phyloP scores from a whole-genome alignment of 108 stramenopile species.

The Mediolabrus comicus region DNA sequence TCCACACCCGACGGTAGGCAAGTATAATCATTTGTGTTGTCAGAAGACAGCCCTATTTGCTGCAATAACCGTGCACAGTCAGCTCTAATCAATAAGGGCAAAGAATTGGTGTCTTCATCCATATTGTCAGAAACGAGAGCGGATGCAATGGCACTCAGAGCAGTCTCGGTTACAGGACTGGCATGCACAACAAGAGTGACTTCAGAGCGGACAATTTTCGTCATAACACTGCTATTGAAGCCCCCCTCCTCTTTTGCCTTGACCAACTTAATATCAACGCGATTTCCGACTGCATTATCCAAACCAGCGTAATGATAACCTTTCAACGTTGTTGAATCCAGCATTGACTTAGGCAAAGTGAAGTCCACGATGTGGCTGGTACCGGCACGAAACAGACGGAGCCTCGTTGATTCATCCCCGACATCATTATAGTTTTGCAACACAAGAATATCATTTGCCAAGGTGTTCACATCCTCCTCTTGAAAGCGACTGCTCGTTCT shows the following conservation, averaged over 20 bases:
- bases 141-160: conserved; percentile 58
- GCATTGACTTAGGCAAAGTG: conserved; percentile 9
- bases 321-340: neutral
- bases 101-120: neutral
- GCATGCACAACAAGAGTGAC: conserved; percentile 24
- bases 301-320: conserved; percentile 12
- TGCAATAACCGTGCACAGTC: conserved; percentile 58
- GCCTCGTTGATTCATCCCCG: neutral
- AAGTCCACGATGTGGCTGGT: conserved; percentile 52
- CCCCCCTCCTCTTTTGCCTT: neutral
- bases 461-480: conserved; percentile 21
- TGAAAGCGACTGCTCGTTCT: conserved; percentile 24
- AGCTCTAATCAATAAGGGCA: conserved; percentile 51
- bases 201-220: conserved; percentile 18
- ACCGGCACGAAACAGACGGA: conserved; percentile 50
- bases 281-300: conserved; percentile 47
- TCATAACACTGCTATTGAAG: neutral
- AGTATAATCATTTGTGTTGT: neutral
- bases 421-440: conserved; percentile 5
- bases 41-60: conserved; percentile 1
- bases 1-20: conserved; percentile 4
- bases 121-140: conserved; percentile 14
- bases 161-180: conserved; percentile 46
- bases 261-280: conserved; percentile 44
- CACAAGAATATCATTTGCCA: conserved; percentile 64